Conservation (phyloP, 495 filamentous ascomycete species). For the Tuber melanosporum region DNA sequence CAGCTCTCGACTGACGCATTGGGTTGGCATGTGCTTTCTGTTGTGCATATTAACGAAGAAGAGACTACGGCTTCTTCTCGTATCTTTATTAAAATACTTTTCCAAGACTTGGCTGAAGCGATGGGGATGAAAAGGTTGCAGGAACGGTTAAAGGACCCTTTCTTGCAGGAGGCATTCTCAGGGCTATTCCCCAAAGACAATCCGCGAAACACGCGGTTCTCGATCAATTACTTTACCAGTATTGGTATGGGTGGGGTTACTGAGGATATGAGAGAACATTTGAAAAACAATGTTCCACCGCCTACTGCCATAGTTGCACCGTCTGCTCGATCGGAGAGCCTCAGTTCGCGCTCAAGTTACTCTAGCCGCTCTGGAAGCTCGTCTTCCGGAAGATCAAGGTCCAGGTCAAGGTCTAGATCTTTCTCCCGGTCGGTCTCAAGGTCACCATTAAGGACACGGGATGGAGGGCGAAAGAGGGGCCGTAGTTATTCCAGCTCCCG, state of each 20-base stretch:
- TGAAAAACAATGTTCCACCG: constrained; percentile 66
- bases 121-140: constrained; percentile 75
- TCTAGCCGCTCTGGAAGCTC: constrained; percentile 44
- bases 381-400: constrained; percentile 46
- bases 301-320: constrained; percentile 64
- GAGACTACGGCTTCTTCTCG: constrained; percentile 91
- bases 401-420: constrained; percentile 32
- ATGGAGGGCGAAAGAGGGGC: constrained; percentile 21
- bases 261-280: constrained; percentile 84
- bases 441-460: constrained; percentile 17
- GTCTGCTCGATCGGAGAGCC: constrained; percentile 50
- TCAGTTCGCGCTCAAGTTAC: constrained; percentile 62
- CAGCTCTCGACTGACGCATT: constrained; percentile 79
- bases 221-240: constrained; percentile 98
- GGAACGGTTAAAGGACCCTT: constrained; percentile 66
- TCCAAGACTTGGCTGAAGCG: constrained; percentile 83
- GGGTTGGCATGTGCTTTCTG: constrained; percentile 80
- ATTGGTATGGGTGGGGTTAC: constrained; percentile 93
- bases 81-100: constrained; percentile 97
- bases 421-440: constrained; percentile 23
- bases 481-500: constrained; percentile 34
- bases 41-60: constrained; percentile 87
- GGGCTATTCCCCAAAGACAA: constrained; percentile 89
- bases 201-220: constrained; percentile 83
- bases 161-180: constrained; percentile 67